These are phyloP conservation scores for Fremontodendron californicum DNA, from an alignment of 345 rosid species.

Conservation along the genomic window DNA sequence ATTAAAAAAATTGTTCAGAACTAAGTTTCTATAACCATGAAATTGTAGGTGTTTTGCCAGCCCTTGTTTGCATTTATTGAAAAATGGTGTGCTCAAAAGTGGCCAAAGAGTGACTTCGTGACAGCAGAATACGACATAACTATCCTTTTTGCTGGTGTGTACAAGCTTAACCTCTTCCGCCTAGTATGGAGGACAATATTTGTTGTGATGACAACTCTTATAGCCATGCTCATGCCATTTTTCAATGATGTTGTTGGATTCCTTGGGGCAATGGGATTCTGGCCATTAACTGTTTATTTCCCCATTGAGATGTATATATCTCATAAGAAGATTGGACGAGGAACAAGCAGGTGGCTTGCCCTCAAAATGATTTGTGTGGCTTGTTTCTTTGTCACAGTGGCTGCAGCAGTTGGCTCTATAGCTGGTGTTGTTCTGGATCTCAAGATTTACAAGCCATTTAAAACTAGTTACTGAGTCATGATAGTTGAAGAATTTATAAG, in stretches of 20 bases:
- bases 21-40: too few relatives aligned
- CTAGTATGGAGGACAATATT: conserved; percentile 50
- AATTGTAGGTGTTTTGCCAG: conserved; percentile 61
- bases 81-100: conserved; percentile 46
- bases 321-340: conserved; percentile 32
- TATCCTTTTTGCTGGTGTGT: conserved; percentile 34
- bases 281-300: conserved; percentile 54
- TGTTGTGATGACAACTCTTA: conserved; percentile 36
- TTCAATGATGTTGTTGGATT: conserved; percentile 51
- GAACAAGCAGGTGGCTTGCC: conserved; percentile 39
- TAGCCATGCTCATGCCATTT: conserved; percentile 60
- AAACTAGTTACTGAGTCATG: conserved; percentile 36
- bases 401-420: conserved; percentile 48
- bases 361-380: conserved; percentile 39
- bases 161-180: conserved; percentile 47
- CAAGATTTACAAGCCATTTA: conserved; percentile 49
- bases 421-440: conserved; percentile 55
- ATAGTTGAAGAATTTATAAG: neutral
- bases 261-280: conserved; percentile 55
- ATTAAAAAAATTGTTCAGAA: too few relatives aligned
- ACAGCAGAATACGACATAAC: conserved; percentile 41
- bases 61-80: conserved; percentile 59
- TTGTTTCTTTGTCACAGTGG: conserved; percentile 34
- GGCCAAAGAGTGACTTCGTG: conserved; percentile 42
- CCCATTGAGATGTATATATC: conserved; percentile 51